phyloP scores from a whole-genome alignment of 345 rosid genomes.

The Eucalyptus coolabah region DNA sequence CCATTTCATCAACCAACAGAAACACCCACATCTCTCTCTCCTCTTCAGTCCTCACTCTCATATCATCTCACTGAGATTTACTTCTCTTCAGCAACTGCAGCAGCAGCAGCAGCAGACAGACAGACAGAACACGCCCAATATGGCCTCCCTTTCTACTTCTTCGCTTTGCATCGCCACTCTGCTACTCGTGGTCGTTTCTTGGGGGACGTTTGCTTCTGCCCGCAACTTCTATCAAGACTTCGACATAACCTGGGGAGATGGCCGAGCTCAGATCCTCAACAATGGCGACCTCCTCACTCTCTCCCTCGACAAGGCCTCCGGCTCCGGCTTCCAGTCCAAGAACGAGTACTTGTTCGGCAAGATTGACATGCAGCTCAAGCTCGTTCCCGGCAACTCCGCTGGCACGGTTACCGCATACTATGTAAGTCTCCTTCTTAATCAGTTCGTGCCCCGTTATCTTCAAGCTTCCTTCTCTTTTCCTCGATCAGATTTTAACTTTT shows the following conservation, averaged over 20 bases:
- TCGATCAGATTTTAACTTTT: no score
- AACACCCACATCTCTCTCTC: neutral
- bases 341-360: constrained; percentile 42
- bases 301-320: constrained; percentile 52
- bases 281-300: constrained; percentile 45
- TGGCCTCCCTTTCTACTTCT: neutral
- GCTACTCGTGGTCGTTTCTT: neutral
- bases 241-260: constrained; percentile 42
- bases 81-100: neutral
- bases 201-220: neutral
- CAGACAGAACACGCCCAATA: neutral
- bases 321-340: constrained; percentile 61
- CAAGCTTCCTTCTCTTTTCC: neutral
- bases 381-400: constrained; percentile 70
- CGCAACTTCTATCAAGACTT: constrained; percentile 30
- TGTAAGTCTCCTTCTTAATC: neutral
- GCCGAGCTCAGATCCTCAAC: constrained; percentile 44
- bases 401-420: constrained; percentile 67
- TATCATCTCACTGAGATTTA: neutral
- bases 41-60: neutral
- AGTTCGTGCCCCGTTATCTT: neutral
- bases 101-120: neutral
- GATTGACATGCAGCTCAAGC: constrained; percentile 66
- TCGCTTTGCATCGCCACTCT: neutral
- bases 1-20: neutral